These are phyloP conservation scores for Sporothrix mexicana DNA, from an alignment of 2,329 filamentous ascomycete species.

Conservation along the genomic window DNA sequence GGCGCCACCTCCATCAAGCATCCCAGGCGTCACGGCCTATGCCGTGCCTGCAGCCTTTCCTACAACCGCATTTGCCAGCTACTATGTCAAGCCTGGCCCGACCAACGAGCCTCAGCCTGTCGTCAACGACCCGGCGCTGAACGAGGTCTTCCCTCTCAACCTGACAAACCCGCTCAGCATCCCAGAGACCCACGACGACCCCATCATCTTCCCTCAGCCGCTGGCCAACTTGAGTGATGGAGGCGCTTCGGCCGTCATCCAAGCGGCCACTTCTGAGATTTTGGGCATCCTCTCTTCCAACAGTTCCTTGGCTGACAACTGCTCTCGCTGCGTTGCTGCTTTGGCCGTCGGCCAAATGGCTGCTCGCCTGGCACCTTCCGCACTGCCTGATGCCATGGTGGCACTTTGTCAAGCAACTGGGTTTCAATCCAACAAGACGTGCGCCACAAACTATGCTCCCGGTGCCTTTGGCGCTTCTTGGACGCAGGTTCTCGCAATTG, in stretches of 20 bases:
- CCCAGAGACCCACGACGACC: slow-evolving; percentile 55
- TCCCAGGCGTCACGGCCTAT: slow-evolving; percentile 47
- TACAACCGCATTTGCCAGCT: slow-evolving; percentile 56
- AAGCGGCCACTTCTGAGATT: slow-evolving; percentile 52
- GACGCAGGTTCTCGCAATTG: slow-evolving; percentile 61
- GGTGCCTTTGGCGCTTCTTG: slow-evolving; percentile 59
- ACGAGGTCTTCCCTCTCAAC: slow-evolving; percentile 56
- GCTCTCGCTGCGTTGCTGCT: slow-evolving; percentile 59
- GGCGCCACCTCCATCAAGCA: slow-evolving; percentile 1
- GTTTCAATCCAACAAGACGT: slow-evolving; percentile 55
- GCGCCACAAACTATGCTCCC: slow-evolving; percentile 54
- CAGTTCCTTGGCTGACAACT: slow-evolving; percentile 48
- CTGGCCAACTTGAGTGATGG: slow-evolving; percentile 51
- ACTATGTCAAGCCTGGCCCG: slow-evolving; percentile 48
- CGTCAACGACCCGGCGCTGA: slow-evolving; percentile 59
- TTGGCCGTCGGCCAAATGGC: slow-evolving; percentile 57
- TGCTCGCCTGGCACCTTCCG: slow-evolving; percentile 54
- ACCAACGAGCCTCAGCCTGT: slow-evolving; percentile 47
- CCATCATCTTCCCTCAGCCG: slow-evolving; percentile 55
- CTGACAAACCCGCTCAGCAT: slow-evolving; percentile 61
- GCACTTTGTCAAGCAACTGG: slow-evolving; percentile 55
- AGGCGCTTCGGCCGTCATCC: slow-evolving; percentile 50
- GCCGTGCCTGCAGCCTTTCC: slow-evolving; percentile 56
- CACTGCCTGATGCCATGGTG: slow-evolving; percentile 58
- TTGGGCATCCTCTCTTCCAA: slow-evolving; percentile 50